phyloP scores from a whole-genome alignment of 2,329 filamentous ascomycete genomes.

The Fusarium sp. region DNA sequence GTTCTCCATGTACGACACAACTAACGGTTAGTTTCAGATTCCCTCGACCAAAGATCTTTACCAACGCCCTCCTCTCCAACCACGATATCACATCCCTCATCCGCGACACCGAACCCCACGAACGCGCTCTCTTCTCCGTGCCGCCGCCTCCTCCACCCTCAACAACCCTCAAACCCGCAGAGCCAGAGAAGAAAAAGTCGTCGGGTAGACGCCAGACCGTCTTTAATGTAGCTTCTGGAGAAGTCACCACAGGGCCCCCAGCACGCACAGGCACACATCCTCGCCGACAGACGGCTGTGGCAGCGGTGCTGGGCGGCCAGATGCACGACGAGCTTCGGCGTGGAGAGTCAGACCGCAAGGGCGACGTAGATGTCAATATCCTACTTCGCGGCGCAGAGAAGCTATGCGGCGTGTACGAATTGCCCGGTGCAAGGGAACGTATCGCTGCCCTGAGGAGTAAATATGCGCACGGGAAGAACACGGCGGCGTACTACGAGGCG shows the following conservation, averaged over 20 bases:
- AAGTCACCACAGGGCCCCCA: conserved; percentile 70
- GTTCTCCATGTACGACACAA: neutral
- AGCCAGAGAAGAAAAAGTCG: conserved; percentile 55
- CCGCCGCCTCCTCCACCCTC: conserved; percentile 74
- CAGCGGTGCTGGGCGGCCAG: conserved; percentile 87
- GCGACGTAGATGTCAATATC: conserved; percentile 88
- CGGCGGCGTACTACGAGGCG: conserved; percentile 83
- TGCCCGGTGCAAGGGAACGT: conserved; percentile 81
- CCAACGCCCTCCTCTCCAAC: conserved; percentile 87
- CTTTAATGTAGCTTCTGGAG: conserved; percentile 74
- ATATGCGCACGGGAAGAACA: conserved; percentile 78
- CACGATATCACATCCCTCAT: conserved; percentile 96
- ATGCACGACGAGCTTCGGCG: conserved; percentile 83
- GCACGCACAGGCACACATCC: conserved; percentile 64
- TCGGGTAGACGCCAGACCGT: conserved; percentile 70
- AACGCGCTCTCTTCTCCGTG: conserved; percentile 93
- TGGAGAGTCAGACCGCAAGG: conserved; percentile 65
- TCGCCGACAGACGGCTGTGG: conserved; percentile 84
- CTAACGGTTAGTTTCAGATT: conserved; percentile 70
- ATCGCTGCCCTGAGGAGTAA: conserved; percentile 80
- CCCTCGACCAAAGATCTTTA: conserved; percentile 92
- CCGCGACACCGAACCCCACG: conserved; percentile 93
- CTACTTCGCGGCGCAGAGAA: conserved; percentile 90
- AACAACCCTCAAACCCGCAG: conserved; percentile 53
- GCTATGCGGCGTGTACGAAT: conserved; percentile 87